phyloP scores from a whole-genome alignment of 83 land plant genomes.

The Thuja plicata region DNA sequence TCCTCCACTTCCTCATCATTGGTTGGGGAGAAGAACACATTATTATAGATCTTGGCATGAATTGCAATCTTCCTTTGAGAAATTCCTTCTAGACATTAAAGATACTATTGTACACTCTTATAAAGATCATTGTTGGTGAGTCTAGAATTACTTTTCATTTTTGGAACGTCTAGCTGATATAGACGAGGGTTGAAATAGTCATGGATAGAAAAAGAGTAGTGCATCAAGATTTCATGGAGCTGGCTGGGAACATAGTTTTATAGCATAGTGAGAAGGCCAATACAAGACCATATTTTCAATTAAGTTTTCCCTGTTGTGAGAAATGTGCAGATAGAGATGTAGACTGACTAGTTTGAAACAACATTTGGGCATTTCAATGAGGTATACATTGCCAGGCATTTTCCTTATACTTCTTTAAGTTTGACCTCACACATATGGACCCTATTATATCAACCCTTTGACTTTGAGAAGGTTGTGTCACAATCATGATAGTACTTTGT shows the following conservation, averaged over 20 bases:
- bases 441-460: no score
- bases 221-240: not conserved
- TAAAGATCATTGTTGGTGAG: not conserved
- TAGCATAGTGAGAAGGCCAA: not conserved
- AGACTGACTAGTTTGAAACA: no score
- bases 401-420: no score
- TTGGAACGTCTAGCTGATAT: not conserved
- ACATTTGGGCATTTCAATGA: no score
- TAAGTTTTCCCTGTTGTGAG: no score
- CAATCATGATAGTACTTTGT: no score
- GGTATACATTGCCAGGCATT: no score
- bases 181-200: not conserved
- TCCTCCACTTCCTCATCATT: not conserved
- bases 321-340: no score
- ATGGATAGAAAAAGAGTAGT: not conserved
- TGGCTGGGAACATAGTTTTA: not conserved
- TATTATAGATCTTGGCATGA: not conserved
- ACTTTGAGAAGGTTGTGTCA: no score
- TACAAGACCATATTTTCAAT: conserved; percentile 1
- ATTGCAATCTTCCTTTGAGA: not conserved
- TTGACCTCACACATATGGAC: no score
- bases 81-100: not conserved
- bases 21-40: not conserved
- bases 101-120: not conserved
- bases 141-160: not conserved